Conservation (phyloP, 495 filamentous ascomycete genomes). For the Lepidopterella palustris region DNA sequence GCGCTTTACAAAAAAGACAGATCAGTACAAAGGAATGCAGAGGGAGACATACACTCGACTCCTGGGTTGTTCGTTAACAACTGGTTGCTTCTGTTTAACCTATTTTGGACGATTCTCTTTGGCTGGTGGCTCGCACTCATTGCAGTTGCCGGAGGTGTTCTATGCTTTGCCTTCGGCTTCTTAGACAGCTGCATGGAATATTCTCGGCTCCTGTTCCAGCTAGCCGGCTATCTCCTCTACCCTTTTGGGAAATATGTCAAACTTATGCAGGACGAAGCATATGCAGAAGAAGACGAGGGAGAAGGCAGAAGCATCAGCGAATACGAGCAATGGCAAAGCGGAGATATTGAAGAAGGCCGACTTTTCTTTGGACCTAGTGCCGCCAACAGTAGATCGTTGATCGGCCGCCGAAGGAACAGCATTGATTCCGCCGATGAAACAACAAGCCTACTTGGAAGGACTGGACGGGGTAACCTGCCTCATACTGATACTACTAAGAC, state of each 20-base stretch:
- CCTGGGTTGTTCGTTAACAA: slow-evolving; percentile 81
- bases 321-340: slow-evolving; percentile 98
- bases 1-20: slow-evolving; percentile 96
- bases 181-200: slow-evolving; percentile 70
- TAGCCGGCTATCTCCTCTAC: slow-evolving; percentile 84
- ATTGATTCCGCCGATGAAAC: slow-evolving; percentile 83
- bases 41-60: slow-evolving; percentile 94
- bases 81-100: slow-evolving; percentile 78
- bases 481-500: slow-evolving; percentile 48
- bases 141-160: slow-evolving; percentile 61
- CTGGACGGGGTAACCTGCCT: slow-evolving; percentile 41
- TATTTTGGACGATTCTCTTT: slow-evolving; percentile 85
- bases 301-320: slow-evolving; percentile 98
- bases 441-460: slow-evolving; percentile 78
- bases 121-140: slow-evolving; percentile 94
- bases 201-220: slow-evolving; percentile 73
- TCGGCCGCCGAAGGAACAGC: slow-evolving; percentile 84
- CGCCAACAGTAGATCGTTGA: slow-evolving; percentile 59
- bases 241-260: slow-evolving; percentile 95
- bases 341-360: slow-evolving; percentile 89
- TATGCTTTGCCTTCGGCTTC: slow-evolving; percentile 75
- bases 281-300: slow-evolving; percentile 94
- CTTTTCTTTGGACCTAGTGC: slow-evolving; percentile 88
- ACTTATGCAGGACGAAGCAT: slow-evolving; percentile 86
- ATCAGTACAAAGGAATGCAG: slow-evolving; percentile 91